A percentile compares a stretch with the other conserved stretches of the same genome.
phyloP scores from a whole-genome alignment of 2,329 filamentous ascomycete genomes.

The Cercospora sojina region DNA sequence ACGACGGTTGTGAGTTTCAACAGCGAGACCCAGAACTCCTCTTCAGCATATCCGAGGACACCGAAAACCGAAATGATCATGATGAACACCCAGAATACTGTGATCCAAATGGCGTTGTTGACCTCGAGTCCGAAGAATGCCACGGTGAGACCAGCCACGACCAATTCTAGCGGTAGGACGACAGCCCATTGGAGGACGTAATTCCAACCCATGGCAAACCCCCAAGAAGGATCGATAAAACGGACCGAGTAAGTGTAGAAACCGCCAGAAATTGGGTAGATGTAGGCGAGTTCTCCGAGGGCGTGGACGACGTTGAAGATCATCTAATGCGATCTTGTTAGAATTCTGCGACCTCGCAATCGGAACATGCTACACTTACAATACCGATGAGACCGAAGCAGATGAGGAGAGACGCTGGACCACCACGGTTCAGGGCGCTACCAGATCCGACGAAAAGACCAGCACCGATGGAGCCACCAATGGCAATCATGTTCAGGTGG shows the following conservation, averaged over 20 bases:
- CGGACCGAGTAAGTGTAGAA: conserved; percentile 44
- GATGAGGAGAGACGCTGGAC: conserved; percentile 46
- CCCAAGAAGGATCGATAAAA: conserved; percentile 47
- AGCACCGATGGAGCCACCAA: conserved; percentile 49
- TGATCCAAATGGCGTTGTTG: conserved; percentile 29
- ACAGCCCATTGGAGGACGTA: conserved; percentile 35
- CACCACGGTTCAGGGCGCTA: conserved; percentile 49
- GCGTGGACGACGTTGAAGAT: conserved; percentile 45
- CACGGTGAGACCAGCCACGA: conserved; percentile 30
- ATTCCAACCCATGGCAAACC: conserved; percentile 36
- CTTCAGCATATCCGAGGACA: conserved; percentile 33
- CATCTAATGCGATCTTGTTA: conserved; percentile 32
- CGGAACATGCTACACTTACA: conserved; percentile 23
- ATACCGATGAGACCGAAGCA: conserved; percentile 37
- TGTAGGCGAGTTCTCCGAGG: conserved; percentile 43
- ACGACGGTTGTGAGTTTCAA: conserved; percentile 46
- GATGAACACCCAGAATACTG: conserved; percentile 29
- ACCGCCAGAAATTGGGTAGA: conserved; percentile 45
- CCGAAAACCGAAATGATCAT: conserved; percentile 32
- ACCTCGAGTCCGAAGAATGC: conserved; percentile 30
- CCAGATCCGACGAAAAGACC: conserved; percentile 57
- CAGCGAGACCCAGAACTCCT: conserved; percentile 33
- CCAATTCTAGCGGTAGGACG: conserved; percentile 31
- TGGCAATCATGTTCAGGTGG: conserved; percentile 39
- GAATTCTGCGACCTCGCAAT: neutral